These are phyloP conservation scores for Raddia distichophylla DNA, from an alignment of 176 grass and related monocot genomes.

Conservation along the genomic window DNA sequence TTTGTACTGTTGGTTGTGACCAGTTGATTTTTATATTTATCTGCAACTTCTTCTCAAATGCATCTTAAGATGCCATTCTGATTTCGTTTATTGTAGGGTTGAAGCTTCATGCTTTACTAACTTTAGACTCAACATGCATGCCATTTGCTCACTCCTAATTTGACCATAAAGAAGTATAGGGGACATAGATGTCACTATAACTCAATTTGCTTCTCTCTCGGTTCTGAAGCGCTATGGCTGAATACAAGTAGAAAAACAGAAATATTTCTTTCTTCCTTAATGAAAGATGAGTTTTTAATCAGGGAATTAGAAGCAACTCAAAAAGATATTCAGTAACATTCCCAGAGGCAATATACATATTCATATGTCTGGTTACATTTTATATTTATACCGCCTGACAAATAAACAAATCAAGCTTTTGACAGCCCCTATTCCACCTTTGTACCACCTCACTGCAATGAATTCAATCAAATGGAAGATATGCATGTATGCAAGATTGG, in stretches of 20 bases:
- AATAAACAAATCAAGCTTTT: constrained; percentile 53
- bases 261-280: neutral
- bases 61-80: neutral
- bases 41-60: neutral
- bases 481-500: constrained; percentile 53
- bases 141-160: constrained; percentile 7
- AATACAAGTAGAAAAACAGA: neutral
- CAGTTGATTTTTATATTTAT: neutral
- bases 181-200: neutral
- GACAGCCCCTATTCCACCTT: constrained; percentile 47
- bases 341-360: constrained; percentile 41
- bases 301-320: constrained; percentile 41
- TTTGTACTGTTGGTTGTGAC: neutral
- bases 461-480: constrained; percentile 57
- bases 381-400: constrained; percentile 45
- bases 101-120: neutral
- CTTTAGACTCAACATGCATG: neutral
- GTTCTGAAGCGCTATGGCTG: neutral
- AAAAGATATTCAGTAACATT: constrained; percentile 42
- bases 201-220: constrained; percentile 8
- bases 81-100: neutral
- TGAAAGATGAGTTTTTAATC: constrained; percentile 8
- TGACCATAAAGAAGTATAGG: constrained; percentile 16
- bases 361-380: constrained; percentile 46
- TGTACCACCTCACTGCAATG: constrained; percentile 53